phyloP scores from a whole-genome alignment of 371 early-diverging fungal species.

The Mucor sp. region DNA sequence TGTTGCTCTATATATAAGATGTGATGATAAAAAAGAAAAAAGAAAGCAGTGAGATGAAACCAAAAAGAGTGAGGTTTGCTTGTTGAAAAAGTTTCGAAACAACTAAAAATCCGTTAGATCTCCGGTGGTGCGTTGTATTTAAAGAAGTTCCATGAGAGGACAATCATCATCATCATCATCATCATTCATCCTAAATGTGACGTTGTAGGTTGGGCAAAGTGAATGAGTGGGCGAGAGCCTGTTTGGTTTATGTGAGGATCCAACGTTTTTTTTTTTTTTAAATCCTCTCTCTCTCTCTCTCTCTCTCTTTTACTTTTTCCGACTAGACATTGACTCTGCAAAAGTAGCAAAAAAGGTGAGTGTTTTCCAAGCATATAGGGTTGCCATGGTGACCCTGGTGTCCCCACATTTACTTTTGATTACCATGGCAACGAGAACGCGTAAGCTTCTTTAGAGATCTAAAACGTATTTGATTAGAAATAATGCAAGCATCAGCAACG shows the following conservation, averaged over 20 bases:
- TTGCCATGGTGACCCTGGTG: background rate
- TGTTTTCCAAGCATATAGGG: background rate
- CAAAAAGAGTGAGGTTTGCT: background rate
- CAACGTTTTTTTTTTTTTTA: background rate
- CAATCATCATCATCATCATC: background rate
- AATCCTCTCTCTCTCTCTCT: too few species aligned
- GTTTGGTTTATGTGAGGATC: background rate
- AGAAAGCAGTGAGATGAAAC: background rate
- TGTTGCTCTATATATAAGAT: slow-evolving; percentile 9
- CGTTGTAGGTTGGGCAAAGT: background rate
- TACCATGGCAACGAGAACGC: background rate
- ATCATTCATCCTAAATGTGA: background rate
- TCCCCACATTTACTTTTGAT: background rate
- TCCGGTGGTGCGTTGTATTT: background rate
- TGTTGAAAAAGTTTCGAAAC: slow-evolving; percentile 3
- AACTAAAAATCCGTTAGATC: background rate
- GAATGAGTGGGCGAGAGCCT: background rate
- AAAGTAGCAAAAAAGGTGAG: background rate
- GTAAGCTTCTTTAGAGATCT: background rate
- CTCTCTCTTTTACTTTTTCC: background rate
- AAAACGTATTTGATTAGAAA: background rate
- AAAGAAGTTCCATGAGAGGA: background rate
- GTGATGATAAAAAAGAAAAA: background rate
- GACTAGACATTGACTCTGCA: background rate
- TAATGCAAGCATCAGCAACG: slow-evolving; percentile 13